Evolutionary conservation across 805 yeast genomes (phyloP).

Genomic region (Wickerhamiella musiphila): DNA sequence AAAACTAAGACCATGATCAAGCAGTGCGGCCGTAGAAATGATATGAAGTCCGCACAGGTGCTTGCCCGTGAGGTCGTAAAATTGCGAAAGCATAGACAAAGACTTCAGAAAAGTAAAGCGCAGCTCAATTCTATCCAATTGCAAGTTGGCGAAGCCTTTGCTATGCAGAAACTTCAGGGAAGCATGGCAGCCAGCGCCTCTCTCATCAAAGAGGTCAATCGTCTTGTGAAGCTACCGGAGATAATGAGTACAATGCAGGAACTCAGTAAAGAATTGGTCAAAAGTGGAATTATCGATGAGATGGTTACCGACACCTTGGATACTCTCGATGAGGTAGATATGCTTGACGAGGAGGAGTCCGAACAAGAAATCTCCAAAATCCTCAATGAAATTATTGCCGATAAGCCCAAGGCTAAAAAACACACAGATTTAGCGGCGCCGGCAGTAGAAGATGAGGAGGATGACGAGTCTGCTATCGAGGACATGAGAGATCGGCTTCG

Average conservation of each 20-base stretch:
- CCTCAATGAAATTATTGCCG: constrained; percentile 25
- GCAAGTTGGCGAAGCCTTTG: constrained; percentile 86
- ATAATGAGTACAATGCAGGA: constrained; percentile 70
- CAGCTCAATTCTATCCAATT: constrained; percentile 70
- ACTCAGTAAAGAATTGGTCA: constrained; percentile 66
- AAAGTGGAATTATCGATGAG: constrained; percentile 58
- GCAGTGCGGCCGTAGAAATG: constrained; percentile 59
- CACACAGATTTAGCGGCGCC: constrained; percentile 15
- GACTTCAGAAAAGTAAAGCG: constrained; percentile 67
- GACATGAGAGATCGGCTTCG: constrained; percentile 80
- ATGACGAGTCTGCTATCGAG: constrained; percentile 55
- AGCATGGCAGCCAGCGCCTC: constrained; percentile 62
- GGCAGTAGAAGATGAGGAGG: constrained; percentile 31
- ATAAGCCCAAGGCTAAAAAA: constrained; percentile 34
- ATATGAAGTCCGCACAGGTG: constrained; percentile 51
- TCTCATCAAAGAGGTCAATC: constrained; percentile 79
- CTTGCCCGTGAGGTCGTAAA: constrained; percentile 72
- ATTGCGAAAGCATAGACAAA: constrained; percentile 52
- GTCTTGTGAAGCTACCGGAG: constrained; percentile 61
- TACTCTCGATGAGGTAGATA: constrained; percentile 43
- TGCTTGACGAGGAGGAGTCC: constrained; percentile 26
- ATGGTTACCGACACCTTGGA: constrained; percentile 90
- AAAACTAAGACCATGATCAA: constrained; percentile 67
- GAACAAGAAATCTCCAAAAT: constrained; percentile 24
- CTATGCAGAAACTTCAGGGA: constrained; percentile 64